Conservation (phyloP, 768 basidiomycete genomes). For the Suillus occidentalis region DNA sequence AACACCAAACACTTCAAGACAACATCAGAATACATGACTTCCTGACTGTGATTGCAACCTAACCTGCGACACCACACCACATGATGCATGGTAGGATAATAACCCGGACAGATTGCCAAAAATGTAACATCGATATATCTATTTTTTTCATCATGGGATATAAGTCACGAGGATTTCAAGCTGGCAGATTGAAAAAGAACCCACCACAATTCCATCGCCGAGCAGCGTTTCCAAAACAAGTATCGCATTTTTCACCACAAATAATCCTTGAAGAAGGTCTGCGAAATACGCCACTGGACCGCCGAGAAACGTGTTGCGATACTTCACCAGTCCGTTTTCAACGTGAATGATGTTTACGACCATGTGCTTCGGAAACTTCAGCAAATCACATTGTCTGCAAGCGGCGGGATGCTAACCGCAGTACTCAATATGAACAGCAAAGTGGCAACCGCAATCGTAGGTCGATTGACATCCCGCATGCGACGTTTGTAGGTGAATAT, state of each 20-base stretch:
- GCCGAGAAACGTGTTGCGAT: slow-evolving; percentile 19
- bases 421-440: not conserved
- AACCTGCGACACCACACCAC: not conserved
- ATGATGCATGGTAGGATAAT: not conserved
- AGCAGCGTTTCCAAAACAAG: slow-evolving; percentile 11
- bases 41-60: not conserved
- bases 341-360: no score
- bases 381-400: no score
- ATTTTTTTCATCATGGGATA: not conserved
- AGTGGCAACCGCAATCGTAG: not conserved
- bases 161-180: no score
- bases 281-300: slow-evolving; percentile 26
- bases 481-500: not conserved
- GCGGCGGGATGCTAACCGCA: no score
- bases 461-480: not conserved
- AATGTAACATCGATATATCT: not conserved
- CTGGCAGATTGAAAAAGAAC: not conserved
- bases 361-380: no score
- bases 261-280: slow-evolving; percentile 19
- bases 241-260: slow-evolving; percentile 24
- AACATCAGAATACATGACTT: not conserved
- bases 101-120: not conserved
- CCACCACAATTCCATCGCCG: slow-evolving; percentile 6
- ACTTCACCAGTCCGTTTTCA: slow-evolving; percentile 18
- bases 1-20: not conserved